Evolutionary conservation across 345 rosid genomes (phyloP).

Genomic region (Atalantia buxifolia): DNA sequence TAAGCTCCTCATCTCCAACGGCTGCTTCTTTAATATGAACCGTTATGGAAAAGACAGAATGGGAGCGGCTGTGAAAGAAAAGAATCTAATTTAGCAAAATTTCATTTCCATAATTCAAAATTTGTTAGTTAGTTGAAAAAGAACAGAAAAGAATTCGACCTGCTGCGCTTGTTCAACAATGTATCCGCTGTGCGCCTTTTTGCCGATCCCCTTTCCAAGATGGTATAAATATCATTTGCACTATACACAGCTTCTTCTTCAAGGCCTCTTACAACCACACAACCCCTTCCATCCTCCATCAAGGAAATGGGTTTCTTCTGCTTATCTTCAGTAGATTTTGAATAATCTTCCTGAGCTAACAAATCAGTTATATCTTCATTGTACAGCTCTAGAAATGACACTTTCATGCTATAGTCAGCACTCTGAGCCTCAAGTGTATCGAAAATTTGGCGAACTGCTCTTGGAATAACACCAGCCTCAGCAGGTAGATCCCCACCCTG

Average conservation of each 20-base stretch:
- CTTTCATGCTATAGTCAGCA: slow-evolving; percentile 91
- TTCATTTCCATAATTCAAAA: background rate
- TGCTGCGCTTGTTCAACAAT: slow-evolving; percentile 84
- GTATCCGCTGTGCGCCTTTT: slow-evolving; percentile 91
- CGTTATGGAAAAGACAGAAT: slow-evolving; percentile 87
- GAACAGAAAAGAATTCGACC: slow-evolving; percentile 27
- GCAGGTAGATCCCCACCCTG: slow-evolving; percentile 91
- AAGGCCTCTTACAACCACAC: slow-evolving; percentile 84
- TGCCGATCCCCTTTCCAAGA: slow-evolving; percentile 77
- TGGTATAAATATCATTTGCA: slow-evolving; percentile 82
- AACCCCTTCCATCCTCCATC: slow-evolving; percentile 93
- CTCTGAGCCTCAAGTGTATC: slow-evolving; percentile 81
- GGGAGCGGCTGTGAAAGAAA: slow-evolving; percentile 68
- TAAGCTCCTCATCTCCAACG: slow-evolving; percentile 81
- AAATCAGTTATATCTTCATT: slow-evolving; percentile 90
- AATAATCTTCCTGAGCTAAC: slow-evolving; percentile 64
- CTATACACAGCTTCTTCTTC: slow-evolving; percentile 92
- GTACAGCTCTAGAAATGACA: slow-evolving; percentile 86
- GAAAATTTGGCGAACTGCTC: slow-evolving; percentile 86
- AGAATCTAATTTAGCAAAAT: slow-evolving; percentile 8
- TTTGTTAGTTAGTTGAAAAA: background rate
- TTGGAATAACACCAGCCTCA: slow-evolving; percentile 90
- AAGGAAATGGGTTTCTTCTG: slow-evolving; percentile 81
- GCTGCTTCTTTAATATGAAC: slow-evolving; percentile 75
- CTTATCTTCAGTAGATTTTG: slow-evolving; percentile 60